Percentiles rank a stretch among this genome's conserved stretches.
Evolutionary conservation across 1,284 basidiomycete genomes (phyloP).

Genomic region (Naganishia sp.): DNA sequence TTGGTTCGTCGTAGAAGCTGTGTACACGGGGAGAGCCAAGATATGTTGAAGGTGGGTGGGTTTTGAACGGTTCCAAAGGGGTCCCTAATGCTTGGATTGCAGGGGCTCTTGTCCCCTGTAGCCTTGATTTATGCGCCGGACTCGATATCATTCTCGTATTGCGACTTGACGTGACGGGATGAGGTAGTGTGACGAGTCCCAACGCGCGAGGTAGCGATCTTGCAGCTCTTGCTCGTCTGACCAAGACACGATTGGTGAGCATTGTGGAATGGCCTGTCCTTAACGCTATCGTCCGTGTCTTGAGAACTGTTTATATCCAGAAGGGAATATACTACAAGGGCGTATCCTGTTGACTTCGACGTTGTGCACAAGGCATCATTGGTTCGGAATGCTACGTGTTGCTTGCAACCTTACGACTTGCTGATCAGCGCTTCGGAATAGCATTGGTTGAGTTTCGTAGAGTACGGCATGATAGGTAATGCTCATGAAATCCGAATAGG

Average conservation of each 20-base stretch:
- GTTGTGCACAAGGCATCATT: too few species aligned
- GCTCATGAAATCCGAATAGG: not conserved
- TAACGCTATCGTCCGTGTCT: too few species aligned
- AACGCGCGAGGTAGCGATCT: not conserved
- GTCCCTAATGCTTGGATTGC: not conserved
- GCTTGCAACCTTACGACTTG: not conserved
- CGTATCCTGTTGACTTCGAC: too few species aligned
- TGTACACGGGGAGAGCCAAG: slow-evolving; percentile 37
- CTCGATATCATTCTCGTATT: not conserved
- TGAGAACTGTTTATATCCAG: too few species aligned
- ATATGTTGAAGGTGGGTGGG: slow-evolving; percentile 24
- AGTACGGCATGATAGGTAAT: not conserved
- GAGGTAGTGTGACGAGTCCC: not conserved
- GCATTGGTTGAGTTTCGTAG: too few species aligned
- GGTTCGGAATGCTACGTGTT: too few species aligned
- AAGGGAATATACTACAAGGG: too few species aligned
- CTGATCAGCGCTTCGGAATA: not conserved
- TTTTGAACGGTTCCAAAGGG: slow-evolving; percentile 24
- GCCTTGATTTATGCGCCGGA: not conserved
- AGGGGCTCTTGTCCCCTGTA: not conserved
- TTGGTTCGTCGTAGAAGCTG: slow-evolving; percentile 42
- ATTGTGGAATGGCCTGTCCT: too few species aligned
- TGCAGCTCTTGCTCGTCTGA: not conserved
- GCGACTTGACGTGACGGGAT: not conserved
- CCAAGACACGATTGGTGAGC: too few species aligned